phyloP scores from a whole-genome alignment of 495 filamentous ascomycete genomes.

The Rhizodiscina lignyota region DNA sequence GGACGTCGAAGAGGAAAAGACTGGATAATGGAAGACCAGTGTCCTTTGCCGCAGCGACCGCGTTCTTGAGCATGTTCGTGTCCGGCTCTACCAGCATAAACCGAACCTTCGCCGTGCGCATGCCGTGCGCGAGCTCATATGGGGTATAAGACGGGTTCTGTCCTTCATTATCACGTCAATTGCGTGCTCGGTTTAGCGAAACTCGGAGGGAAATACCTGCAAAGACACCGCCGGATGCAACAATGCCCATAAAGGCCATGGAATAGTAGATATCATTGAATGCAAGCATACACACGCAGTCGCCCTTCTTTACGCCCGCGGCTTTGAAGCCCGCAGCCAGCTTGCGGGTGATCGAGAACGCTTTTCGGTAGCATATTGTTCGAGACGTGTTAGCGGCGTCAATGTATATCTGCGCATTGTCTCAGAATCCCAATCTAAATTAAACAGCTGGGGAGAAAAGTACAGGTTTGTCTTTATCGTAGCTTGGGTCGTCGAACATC shows the following conservation, averaged over 20 bases:
- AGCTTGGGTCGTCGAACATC: constrained; percentile 32
- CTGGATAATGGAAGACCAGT: constrained; percentile 1
- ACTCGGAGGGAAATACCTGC: too few species aligned
- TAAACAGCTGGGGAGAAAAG: too few species aligned
- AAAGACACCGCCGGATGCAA: constrained; percentile 8
- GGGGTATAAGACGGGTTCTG: constrained; percentile 8
- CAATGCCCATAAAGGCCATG: constrained; percentile 6
- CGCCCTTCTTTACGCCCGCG: constrained; percentile 34
- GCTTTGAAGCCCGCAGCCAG: constrained; percentile 34
- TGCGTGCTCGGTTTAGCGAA: too few species aligned
- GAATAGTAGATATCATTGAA: constrained; percentile 37
- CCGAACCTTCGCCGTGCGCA: constrained; percentile 2
- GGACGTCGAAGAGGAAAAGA: constrained; percentile 9
- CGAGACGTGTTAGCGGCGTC: constrained; percentile 31
- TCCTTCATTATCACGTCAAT: too few species aligned
- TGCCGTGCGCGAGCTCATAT: constrained; percentile 6
- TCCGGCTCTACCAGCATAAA: constrained; percentile 5
- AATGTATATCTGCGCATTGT: constrained; percentile 30
- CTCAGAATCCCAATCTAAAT: too few species aligned
- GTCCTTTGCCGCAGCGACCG: constrained; percentile 5
- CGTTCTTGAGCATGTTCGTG: constrained; percentile 4
- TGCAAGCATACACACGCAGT: constrained; percentile 38
- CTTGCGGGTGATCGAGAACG: constrained; percentile 25
- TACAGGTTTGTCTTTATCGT: too few species aligned
- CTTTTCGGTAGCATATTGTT: constrained; percentile 34